Conservation (phyloP, 2,329 filamentous ascomycete genomes). For the Colletotrichum sublineola region DNA sequence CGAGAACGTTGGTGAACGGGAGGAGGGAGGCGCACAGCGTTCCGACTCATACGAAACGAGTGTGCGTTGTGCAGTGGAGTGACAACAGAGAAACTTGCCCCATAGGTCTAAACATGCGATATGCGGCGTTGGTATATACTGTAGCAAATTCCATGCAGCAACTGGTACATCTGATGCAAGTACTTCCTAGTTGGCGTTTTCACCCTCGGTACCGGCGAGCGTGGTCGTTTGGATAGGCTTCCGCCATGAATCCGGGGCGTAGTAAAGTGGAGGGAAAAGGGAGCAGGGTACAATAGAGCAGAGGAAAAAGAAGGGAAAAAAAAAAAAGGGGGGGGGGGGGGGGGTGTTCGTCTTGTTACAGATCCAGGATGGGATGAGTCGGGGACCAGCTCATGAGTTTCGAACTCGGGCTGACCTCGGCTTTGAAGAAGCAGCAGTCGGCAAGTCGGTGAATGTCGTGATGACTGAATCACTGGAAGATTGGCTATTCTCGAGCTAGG, state of each 20-base stretch:
- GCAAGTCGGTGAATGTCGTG: background rate
- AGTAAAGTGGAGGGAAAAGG: constrained; percentile 1
- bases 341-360: constrained; percentile 12
- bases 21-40: background rate
- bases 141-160: background rate
- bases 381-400: constrained; percentile 14
- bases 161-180: background rate
- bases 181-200: too few species aligned
- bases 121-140: background rate
- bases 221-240: constrained; percentile 8
- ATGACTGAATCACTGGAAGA: background rate
- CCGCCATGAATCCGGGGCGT: background rate
- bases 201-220: background rate
- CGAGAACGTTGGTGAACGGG: background rate
- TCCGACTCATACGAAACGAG: background rate
- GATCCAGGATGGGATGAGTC: background rate
- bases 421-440: background rate
- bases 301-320: background rate
- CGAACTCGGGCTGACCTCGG: constrained; percentile 5
- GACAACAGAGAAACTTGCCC: background rate
- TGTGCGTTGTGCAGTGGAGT: background rate
- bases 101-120: background rate
- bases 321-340: background rate
- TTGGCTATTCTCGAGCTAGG: background rate
- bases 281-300: background rate